Evolutionary conservation across 805 yeast species (phyloP).

Genomic region (Isabelozyma heimii): DNA sequence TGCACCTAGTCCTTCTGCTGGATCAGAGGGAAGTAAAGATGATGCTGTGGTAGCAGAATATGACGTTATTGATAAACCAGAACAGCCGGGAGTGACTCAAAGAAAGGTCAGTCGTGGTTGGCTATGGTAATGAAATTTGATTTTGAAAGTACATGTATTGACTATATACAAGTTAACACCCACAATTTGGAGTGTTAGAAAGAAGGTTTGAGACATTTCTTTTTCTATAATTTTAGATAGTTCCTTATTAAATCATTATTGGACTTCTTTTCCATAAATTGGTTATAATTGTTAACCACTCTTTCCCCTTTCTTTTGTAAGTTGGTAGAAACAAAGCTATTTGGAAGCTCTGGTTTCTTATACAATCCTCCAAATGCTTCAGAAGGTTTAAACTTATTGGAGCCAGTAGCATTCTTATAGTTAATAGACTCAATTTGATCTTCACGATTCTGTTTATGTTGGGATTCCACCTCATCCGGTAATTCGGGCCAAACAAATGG

Average conservation of each 20-base stretch:
- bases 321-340: constrained; percentile 31
- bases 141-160: constrained; percentile 1
- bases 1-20: constrained; percentile 1
- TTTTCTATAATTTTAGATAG: constrained; percentile 22
- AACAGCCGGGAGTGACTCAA: constrained; percentile 1
- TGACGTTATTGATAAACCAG: constrained; percentile 42
- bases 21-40: neutral
- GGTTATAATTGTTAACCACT: constrained; percentile 13
- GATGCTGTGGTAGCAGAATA: constrained; percentile 29
- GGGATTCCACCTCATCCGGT: constrained; percentile 33
- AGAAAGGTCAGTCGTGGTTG: constrained; percentile 11
- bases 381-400: constrained; percentile 66
- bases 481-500: constrained; percentile 94
- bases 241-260: constrained; percentile 28
- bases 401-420: constrained; percentile 54
- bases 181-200: too few relatives aligned
- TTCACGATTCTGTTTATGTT: constrained; percentile 35
- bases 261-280: constrained; percentile 18
- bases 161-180: neutral
- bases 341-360: constrained; percentile 42
- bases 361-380: constrained; percentile 73
- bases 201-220: too few relatives aligned
- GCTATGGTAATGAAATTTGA: constrained; percentile 15
- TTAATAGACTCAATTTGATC: constrained; percentile 53
- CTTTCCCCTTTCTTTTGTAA: constrained; percentile 23